phyloP scores from a whole-genome alignment of 768 basidiomycete genomes.

The Hygrophoropsis aurantiaca region DNA sequence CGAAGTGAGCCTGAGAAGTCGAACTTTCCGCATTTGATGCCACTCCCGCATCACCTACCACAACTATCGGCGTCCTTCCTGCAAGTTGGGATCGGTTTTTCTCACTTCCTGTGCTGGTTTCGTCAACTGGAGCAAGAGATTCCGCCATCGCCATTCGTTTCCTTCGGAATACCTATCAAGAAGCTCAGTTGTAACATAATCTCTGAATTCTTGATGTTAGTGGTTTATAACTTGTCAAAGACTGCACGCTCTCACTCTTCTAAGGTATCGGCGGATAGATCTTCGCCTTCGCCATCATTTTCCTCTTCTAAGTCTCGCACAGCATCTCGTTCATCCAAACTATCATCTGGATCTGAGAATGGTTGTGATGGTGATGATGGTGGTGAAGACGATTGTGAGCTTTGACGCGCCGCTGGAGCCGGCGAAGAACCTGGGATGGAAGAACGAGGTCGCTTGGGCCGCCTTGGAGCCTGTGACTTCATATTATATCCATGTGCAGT shows the following conservation, averaged over 20 bases:
- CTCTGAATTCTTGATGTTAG: constrained; percentile 41
- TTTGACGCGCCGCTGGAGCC: constrained; percentile 51
- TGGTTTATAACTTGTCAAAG: neutral
- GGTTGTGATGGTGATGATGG: constrained; percentile 82
- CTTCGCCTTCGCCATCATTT: constrained; percentile 76
- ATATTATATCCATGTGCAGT: neutral
- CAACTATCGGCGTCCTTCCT: no score
- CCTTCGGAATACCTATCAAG: constrained; percentile 87
- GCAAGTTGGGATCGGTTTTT: no score
- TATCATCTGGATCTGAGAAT: constrained; percentile 88
- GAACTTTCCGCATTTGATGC: no score
- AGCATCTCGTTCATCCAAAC: constrained; percentile 67
- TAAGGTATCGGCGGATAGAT: constrained; percentile 82
- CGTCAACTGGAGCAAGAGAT: no score
- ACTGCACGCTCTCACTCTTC: constrained; percentile 60
- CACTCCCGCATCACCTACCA: no score
- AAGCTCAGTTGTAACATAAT: constrained; percentile 80
- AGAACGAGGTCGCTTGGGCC: constrained; percentile 64
- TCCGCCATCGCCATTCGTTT: no score
- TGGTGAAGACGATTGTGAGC: constrained; percentile 75
- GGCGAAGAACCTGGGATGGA: constrained; percentile 49
- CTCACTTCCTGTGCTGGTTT: no score
- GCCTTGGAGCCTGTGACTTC: constrained; percentile 47
- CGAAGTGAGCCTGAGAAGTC: no score
- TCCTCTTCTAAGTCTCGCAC: constrained; percentile 65